A percentile compares a stretch with the other conserved stretches of the same genome.
Evolutionary conservation across 139 green algal species (phyloP).

Genomic region (Diplosphaera chodatii): DNA sequence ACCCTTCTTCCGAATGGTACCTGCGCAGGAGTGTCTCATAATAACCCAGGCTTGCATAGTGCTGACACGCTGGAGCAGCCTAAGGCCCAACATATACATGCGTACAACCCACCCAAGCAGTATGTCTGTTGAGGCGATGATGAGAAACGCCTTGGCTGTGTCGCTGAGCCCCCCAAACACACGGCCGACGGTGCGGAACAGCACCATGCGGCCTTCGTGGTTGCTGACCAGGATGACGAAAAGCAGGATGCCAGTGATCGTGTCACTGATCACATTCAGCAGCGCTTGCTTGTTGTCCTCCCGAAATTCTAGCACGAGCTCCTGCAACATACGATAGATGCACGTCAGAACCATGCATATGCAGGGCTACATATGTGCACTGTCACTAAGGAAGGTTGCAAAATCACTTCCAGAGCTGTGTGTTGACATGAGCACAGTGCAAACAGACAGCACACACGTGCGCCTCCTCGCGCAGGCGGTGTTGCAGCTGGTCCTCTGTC

Average conservation of each 20-base stretch:
- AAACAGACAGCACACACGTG: neutral
- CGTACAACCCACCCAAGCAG: slow-evolving; percentile 64
- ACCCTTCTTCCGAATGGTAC: slow-evolving; percentile 92
- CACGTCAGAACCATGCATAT: too few relatives aligned
- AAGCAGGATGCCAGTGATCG: slow-evolving; percentile 43
- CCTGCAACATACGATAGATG: neutral
- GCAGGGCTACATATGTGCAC: too few relatives aligned
- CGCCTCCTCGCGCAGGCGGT: slow-evolving; percentile 49
- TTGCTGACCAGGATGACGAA: slow-evolving; percentile 48
- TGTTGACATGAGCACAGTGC: too few relatives aligned
- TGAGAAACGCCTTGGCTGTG: slow-evolving; percentile 87
- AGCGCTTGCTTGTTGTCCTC: slow-evolving; percentile 28
- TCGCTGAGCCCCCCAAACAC: slow-evolving; percentile 80
- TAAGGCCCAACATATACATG: too few relatives aligned
- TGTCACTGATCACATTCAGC: slow-evolving; percentile 54
- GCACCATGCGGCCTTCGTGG: slow-evolving; percentile 17
- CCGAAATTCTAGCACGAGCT: slow-evolving; percentile 22
- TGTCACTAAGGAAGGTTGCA: too few relatives aligned
- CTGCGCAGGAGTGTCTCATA: neutral
- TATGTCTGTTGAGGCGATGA: slow-evolving; percentile 77
- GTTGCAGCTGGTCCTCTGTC: slow-evolving; percentile 50
- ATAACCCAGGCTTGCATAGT: too few relatives aligned
- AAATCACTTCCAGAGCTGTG: too few relatives aligned
- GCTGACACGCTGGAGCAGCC: too few relatives aligned
- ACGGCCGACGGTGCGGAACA: slow-evolving; percentile 63